A percentile compares a stretch with the other conserved stretches of the same genome.
Conservation (phyloP, 1,139 yeast species). For the Geotrichum phurueaensis region DNA sequence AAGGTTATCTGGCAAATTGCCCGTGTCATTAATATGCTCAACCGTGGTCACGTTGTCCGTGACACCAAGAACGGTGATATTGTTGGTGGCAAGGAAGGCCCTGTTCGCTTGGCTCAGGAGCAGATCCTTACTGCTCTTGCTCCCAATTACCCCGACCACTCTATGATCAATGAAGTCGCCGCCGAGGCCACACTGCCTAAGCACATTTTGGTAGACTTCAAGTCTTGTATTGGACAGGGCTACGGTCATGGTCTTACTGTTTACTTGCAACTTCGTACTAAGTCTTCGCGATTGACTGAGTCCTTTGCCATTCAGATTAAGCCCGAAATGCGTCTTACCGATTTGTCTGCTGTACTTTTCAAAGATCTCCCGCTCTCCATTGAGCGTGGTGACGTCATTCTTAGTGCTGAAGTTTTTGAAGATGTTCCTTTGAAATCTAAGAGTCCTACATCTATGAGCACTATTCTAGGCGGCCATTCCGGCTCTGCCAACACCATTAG, state of each 20-base stretch:
- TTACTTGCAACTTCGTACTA: slow-evolving; percentile 63
- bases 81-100: slow-evolving; percentile 41
- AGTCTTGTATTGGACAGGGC: slow-evolving; percentile 56
- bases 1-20: slow-evolving; percentile 56
- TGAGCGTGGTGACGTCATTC: slow-evolving; percentile 30
- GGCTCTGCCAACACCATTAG: neutral
- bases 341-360: slow-evolving; percentile 74
- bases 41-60: slow-evolving; percentile 67
- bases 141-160: slow-evolving; percentile 57
- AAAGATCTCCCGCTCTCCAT: slow-evolving; percentile 68
- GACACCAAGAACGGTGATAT: slow-evolving; percentile 64
- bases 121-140: slow-evolving; percentile 69
- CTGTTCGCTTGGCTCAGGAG: slow-evolving; percentile 60
- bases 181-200: slow-evolving; percentile 49
- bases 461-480: slow-evolving; percentile 13
- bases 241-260: slow-evolving; percentile 61
- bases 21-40: slow-evolving; percentile 61
- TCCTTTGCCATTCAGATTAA: slow-evolving; percentile 68
- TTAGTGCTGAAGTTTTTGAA: slow-evolving; percentile 34
- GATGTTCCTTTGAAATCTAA: slow-evolving; percentile 26
- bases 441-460: slow-evolving; percentile 16
- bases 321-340: slow-evolving; percentile 56
- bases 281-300: slow-evolving; percentile 64
- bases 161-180: slow-evolving; percentile 30
- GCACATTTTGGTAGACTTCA: slow-evolving; percentile 74